Evolutionary conservation across 2,329 filamentous ascomycete genomes (phyloP).

Genomic region (Leptographium wingfieldii): DNA sequence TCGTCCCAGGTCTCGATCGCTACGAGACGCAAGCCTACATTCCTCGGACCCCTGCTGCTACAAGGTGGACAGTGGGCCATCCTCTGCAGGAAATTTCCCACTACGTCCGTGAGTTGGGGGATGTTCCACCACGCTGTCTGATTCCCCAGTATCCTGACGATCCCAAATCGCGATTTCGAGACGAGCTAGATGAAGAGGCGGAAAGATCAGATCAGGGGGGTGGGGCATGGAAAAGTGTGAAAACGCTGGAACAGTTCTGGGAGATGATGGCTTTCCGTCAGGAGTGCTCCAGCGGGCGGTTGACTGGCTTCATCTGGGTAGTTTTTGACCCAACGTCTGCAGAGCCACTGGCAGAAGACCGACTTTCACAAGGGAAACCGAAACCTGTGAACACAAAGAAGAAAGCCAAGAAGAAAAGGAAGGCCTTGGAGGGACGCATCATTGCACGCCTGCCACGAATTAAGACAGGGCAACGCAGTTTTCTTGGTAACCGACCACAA

Average conservation of each 20-base stretch:
- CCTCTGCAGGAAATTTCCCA: conserved; percentile 55
- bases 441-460: conserved; percentile 49
- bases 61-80: conserved; percentile 57
- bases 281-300: conserved; percentile 82
- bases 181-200: conserved; percentile 78
- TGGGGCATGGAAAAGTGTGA: conserved; percentile 73
- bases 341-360: background rate
- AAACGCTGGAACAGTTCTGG: conserved; percentile 86
- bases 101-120: conserved; percentile 40
- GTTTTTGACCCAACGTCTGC: conserved; percentile 50
- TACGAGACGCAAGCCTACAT: conserved; percentile 71
- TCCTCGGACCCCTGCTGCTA: conserved; percentile 39
- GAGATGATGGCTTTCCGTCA: conserved; percentile 96
- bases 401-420: conserved; percentile 31
- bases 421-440: conserved; percentile 44
- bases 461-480: conserved; percentile 44
- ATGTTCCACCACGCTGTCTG: conserved; percentile 66
- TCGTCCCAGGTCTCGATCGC: conserved; percentile 77
- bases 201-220: conserved; percentile 43
- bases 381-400: conserved; percentile 22
- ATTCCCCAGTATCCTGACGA: conserved; percentile 91
- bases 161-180: conserved; percentile 79
- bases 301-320: conserved; percentile 93
- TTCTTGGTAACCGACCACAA: conserved; percentile 35
- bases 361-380: too few species aligned